Base-by-base conservation (phyloP, 1,139 yeast species). In the Scheffersomyces stambukii region DNA sequence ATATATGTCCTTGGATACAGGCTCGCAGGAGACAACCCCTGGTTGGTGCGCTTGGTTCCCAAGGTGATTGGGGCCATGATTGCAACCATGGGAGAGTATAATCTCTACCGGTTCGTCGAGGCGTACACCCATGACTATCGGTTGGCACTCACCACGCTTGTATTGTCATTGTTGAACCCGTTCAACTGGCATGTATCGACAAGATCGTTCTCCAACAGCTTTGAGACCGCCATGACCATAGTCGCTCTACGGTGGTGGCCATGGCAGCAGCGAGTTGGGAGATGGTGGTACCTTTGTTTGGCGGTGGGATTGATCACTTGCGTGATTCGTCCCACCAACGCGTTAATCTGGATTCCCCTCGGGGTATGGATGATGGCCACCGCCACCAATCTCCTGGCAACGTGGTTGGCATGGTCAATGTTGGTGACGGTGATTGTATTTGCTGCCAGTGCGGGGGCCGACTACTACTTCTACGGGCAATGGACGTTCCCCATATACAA, bases 121-220 rank as follows among this genome's bases (percentile, higher is more conserved):
- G 58, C 49, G 16, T 45, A 64, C 35, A 60, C 68, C 14, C 46
- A 44, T 27, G 57, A 61, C 25, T 56, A 52, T n/a, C 35, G 32
- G 11, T 28, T 75, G n/a, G 73, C 83, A 0, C 47, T 60, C 25
- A 46, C 58, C 18, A 64, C 80, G 1, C 50, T 81, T 17, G 28
- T 60, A 2, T 47, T 83, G 15, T 78, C 91, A 11, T 40, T 84
- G 5, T 52, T 72, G 1, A 85, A 89, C 35, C 82, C 88, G 6
- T 89, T 86, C 66, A 88, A 88, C 50, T 84, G 91, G 82, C 85
- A 72, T 52, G 68, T 81, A 26, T 64, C 76, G 23, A 80, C 95
- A 1, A 65, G 99, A 38, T 81, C 96, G 2, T 93, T 93, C 51
- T 77, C 95, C 29, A 93, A 91, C 47, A 75, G 83, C 14, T 62